Evolutionary conservation across 2,329 filamentous ascomycete species (phyloP), one percentile per base, ranked within the genome.

Genomic region (Arthrobotrys megalospora): DNA sequence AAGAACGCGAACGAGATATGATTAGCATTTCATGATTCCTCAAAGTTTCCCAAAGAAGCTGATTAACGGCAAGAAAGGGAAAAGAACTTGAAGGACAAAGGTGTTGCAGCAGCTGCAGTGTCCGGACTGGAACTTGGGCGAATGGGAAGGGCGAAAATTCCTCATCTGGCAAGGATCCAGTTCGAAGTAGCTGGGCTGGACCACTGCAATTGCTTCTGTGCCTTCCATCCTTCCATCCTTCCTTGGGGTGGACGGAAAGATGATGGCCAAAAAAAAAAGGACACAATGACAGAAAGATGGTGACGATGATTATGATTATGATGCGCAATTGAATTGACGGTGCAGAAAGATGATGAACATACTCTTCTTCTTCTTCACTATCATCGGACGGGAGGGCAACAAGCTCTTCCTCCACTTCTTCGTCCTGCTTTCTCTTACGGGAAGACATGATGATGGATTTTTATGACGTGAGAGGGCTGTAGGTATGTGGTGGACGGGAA

Each of bases 361-460:
- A 81, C 80, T 80, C 79, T 63, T 81, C 80, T 77, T 81, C 80
- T 64, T 81, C 80, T 50, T 81, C 80, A 32, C 80, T 80, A 12
- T 79, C 76, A 21, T 81, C 80, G n/a, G 80, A 81, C 36, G 80
- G 80, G 52, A 81, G 80, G 45, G 80, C 80, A 36, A 79, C 69
- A 45, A 81, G 79, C 60, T 80, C 79, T 32, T 81, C 80, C 60
- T 80, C 80, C 66, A 80, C 79, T 24, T 75, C 78, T 45, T 79
- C 60, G 66, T 81, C 80, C 69, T 80, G 80, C 76, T 81, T 81
- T 78, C 80, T 80, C 79, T 81, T 81, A 67, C 80, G 76, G 43
- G 80, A 67, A 36, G 80, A 81, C 80, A 81, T 81, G 34, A 36
- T 65, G 34, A 2, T 60, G n/a, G n/a, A n/a, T 36, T 53, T 36